Evolutionary conservation across 1,139 yeast species (phyloP), one percentile per base, ranked within the genome.

Genomic region (Yamadazyma diddensiae): DNA sequence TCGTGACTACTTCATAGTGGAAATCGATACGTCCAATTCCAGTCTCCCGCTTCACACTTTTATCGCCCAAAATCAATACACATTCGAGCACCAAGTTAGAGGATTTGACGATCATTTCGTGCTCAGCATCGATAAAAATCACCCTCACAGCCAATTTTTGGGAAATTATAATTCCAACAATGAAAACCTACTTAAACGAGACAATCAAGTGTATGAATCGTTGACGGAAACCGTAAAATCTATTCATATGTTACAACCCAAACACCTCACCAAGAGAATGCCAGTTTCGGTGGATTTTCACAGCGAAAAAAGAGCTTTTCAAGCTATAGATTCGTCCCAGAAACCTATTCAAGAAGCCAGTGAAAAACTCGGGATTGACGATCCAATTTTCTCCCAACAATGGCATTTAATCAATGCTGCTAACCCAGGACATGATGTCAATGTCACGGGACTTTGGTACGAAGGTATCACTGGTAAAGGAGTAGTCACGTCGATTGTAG

Each of bases 391-490:
- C 51, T 55, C 61, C 7, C 68, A 73, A 28, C 99, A 94, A 58
- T 94, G 99, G 99, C 97, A 92, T 58, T 59, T 94, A 19, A 59
- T 83, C 27, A 94, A 94, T 51, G 65, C 86, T 0, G 55, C 57
- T 2, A 77, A 64, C 45, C 86, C 86, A 0, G 95, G 95, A 0
- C 71, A 87, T 47, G 97, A 92, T 52, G 79, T 92, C 32, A 92
- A 94, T 51, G 94, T 87, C 9, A 65, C 87, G 1, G 94, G 86
- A 0, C 78, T 87, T 13, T 92, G 98, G 98, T 65, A 69, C 24
- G 79, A 79, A 44, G 84, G 84, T 28, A 75, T 83, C 35, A 82
- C 94, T 1, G 99, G 99, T 1, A 62, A 72, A 29, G 94, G 94
- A 4, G 64, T 83, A 3, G 86, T 84, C 3, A 82, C 90, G 1